A percentile compares a stretch with the other conserved stretches of the same genome.
These are phyloP conservation scores for Sarocladium strictum DNA, from an alignment of 2,329 filamentous ascomycete genomes.

Conservation along the genomic window DNA sequence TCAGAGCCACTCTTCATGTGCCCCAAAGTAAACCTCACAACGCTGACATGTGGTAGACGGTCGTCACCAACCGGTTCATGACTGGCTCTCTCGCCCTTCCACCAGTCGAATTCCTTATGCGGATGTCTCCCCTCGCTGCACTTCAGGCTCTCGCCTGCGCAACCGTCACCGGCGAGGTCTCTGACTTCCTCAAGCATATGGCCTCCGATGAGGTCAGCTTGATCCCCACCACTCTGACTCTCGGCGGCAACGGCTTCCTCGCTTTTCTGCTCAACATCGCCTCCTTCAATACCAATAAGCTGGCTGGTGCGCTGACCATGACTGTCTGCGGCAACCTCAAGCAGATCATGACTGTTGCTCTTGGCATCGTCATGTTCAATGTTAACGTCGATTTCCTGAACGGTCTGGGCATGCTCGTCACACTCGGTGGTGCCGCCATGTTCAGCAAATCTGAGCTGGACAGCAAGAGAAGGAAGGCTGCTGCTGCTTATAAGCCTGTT, in stretches of 20 bases:
- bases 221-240: constrained; percentile 30
- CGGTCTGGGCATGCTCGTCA: constrained; percentile 49
- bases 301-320: constrained; percentile 52
- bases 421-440: constrained; percentile 48
- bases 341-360: constrained; percentile 48
- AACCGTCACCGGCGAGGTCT: constrained; percentile 45
- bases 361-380: constrained; percentile 48
- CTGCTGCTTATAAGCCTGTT: constrained; percentile 28
- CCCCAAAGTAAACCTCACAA: neutral
- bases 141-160: constrained; percentile 49
- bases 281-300: constrained; percentile 53
- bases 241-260: constrained; percentile 46
- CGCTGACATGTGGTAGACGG: constrained; percentile 34
- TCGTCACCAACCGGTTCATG: constrained; percentile 60
- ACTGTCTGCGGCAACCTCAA: constrained; percentile 55
- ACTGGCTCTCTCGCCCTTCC: constrained; percentile 52
- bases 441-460: constrained; percentile 53
- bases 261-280: constrained; percentile 52
- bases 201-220: constrained; percentile 28
- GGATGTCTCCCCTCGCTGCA: constrained; percentile 56
- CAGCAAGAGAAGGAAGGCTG: constrained; percentile 31
- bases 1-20: constrained; percentile 9
- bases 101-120: constrained; percentile 54
- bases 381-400: constrained; percentile 45
- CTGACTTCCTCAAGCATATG: constrained; percentile 31